Evolutionary conservation across 345 rosid species (phyloP).

Genomic region (Bretschneidera sinensis): DNA sequence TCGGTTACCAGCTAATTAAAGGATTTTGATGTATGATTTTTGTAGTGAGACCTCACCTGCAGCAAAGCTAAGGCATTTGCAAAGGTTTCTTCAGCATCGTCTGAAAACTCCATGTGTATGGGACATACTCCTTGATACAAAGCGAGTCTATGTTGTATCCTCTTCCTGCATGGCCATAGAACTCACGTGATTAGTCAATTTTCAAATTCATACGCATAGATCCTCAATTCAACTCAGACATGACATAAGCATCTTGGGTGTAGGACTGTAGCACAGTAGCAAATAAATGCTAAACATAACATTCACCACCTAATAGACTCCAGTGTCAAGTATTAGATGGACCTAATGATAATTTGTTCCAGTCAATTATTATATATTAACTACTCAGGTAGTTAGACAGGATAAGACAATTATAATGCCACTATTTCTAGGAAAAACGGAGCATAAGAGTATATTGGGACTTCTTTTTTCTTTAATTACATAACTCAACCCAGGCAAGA

Average conservation of each 20-base stretch:
- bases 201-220: neutral
- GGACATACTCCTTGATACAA: slow-evolving; percentile 96
- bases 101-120: slow-evolving; percentile 82
- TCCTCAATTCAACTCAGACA: too few relatives aligned
- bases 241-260: too few relatives aligned
- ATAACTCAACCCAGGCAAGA: neutral
- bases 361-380: neutral
- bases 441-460: neutral
- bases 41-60: slow-evolving; percentile 35
- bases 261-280: neutral
- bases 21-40: neutral
- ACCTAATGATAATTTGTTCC: neutral
- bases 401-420: neutral
- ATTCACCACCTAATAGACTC: neutral
- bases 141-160: slow-evolving; percentile 81
- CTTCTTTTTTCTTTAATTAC: neutral
- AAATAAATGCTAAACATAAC: neutral
- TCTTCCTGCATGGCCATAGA: slow-evolving; percentile 54
- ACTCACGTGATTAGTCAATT: slow-evolving; percentile 9
- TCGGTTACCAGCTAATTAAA: too few relatives aligned
- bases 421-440: neutral
- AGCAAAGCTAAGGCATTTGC: slow-evolving; percentile 63
- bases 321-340: neutral
- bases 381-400: neutral
- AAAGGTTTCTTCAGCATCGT: slow-evolving; percentile 92